Evolutionary conservation across 805 yeast genomes (phyloP).

Genomic region (Starmerella riodocensis): DNA sequence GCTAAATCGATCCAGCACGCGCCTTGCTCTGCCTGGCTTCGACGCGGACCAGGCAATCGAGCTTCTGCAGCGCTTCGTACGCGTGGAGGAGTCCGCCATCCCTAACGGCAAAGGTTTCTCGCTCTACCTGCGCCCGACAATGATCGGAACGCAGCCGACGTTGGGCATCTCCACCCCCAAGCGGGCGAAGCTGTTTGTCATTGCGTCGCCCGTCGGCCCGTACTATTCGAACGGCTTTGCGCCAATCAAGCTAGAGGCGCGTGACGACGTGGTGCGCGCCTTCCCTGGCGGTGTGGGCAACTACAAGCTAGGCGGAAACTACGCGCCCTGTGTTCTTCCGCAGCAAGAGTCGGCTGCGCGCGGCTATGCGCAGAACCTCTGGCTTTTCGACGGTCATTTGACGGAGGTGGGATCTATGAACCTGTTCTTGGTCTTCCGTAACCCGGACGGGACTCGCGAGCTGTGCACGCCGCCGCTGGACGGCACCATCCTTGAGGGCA

Average conservation of each 20-base stretch:
- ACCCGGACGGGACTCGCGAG: slow-evolving; percentile 72
- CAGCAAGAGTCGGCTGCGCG: slow-evolving; percentile 78
- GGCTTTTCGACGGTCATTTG: slow-evolving; percentile 79
- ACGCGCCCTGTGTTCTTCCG: slow-evolving; percentile 89
- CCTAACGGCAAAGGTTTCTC: slow-evolving; percentile 85
- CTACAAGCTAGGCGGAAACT: slow-evolving; percentile 92
- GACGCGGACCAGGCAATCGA: slow-evolving; percentile 65
- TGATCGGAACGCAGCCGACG: slow-evolving; percentile 83
- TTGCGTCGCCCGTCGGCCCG: slow-evolving; percentile 94
- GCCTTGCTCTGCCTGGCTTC: slow-evolving; percentile 81
- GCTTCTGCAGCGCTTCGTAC: slow-evolving; percentile 61
- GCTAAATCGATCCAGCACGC: slow-evolving; percentile 75
- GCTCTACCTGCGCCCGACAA: slow-evolving; percentile 82
- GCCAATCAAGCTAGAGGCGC: slow-evolving; percentile 88
- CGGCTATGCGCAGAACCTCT: slow-evolving; percentile 91
- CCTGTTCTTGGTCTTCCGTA: slow-evolving; percentile 73
- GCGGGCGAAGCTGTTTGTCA: slow-evolving; percentile 70
- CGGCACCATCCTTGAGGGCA: slow-evolving; percentile 94
- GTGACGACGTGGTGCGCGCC: slow-evolving; percentile 91
- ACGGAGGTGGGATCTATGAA: slow-evolving; percentile 99
- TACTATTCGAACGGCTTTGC: slow-evolving; percentile 91
- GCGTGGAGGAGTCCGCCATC: slow-evolving; percentile 61
- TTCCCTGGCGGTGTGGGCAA: slow-evolving; percentile 99
- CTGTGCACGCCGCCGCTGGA: slow-evolving; percentile 92
- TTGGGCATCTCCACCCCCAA: slow-evolving; percentile 78